Evolutionary conservation across 768 basidiomycete genomes (phyloP).

Genomic region (Boletus rubescentipes): DNA sequence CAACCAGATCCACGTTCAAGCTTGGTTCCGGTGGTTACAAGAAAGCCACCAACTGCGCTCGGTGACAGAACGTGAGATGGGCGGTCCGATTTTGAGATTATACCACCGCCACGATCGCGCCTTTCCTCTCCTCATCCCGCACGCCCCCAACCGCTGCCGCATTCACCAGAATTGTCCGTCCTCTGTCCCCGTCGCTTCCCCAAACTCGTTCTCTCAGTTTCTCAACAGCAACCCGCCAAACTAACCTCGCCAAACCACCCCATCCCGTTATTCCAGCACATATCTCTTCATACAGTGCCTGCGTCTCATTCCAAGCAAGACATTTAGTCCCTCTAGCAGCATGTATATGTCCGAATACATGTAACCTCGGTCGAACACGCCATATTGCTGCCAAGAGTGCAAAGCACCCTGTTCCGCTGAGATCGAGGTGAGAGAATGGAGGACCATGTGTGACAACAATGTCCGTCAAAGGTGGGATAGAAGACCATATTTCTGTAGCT

Average conservation of each 20-base stretch:
- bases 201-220: neutral
- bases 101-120: neutral
- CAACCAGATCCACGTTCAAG: neutral
- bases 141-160: constrained; percentile 3
- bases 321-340: constrained; percentile 1
- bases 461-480: neutral
- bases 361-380: constrained; percentile 7
- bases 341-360: constrained; percentile 13
- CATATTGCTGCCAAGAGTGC: constrained; percentile 4
- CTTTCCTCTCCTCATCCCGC: constrained; percentile 10
- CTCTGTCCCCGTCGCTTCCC: neutral
- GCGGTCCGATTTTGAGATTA: neutral
- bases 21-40: neutral
- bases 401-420: neutral
- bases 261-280: constrained; percentile 1
- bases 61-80: neutral
- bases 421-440: constrained; percentile 4
- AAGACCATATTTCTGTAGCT: constrained; percentile 3
- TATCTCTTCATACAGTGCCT: constrained; percentile 5
- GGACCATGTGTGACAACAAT: constrained; percentile 3
- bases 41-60: neutral
- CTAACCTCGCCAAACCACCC: neutral
- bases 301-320: constrained; percentile 2
- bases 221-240: neutral
- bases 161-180: constrained; percentile 4